These are phyloP conservation scores for Collybia nuda DNA, from an alignment of 768 basidiomycete genomes.

Conservation along the genomic window DNA sequence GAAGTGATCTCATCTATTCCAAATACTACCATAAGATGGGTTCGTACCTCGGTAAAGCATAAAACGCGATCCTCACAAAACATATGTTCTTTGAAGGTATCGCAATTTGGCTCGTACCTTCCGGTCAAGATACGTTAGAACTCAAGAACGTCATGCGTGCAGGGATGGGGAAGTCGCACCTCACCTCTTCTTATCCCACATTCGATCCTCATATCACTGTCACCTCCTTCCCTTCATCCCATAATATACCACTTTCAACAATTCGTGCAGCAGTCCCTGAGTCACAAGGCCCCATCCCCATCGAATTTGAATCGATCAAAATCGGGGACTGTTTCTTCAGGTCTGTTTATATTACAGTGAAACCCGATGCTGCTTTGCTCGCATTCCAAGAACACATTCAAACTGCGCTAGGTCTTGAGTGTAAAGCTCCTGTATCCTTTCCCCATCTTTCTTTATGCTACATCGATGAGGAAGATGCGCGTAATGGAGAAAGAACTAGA, in stretches of 20 bases:
- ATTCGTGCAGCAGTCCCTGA: slow-evolving; percentile 41
- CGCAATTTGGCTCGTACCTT: slow-evolving; percentile 73
- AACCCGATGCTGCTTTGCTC: slow-evolving; percentile 41
- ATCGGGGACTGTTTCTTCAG: slow-evolving; percentile 67
- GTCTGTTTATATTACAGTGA: slow-evolving; percentile 62
- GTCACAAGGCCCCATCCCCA: slow-evolving; percentile 30
- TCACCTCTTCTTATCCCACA: slow-evolving; percentile 47
- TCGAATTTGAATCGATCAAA: slow-evolving; percentile 53
- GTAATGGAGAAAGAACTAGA: slow-evolving; percentile 45
- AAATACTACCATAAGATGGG: background rate
- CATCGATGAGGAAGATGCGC: slow-evolving; percentile 63
- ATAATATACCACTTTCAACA: slow-evolving; percentile 23
- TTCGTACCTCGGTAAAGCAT: background rate
- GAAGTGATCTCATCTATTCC: background rate
- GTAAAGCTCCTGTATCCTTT: slow-evolving; percentile 50
- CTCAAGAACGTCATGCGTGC: slow-evolving; percentile 48
- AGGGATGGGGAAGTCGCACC: slow-evolving; percentile 22
- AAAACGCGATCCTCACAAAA: background rate
- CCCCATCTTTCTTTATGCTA: slow-evolving; percentile 79
- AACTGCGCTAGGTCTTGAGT: slow-evolving; percentile 31
- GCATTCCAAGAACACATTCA: slow-evolving; percentile 51
- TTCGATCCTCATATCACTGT: slow-evolving; percentile 78
- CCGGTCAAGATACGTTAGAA: slow-evolving; percentile 35
- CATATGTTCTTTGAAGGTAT: slow-evolving; percentile 36
- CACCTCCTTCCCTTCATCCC: slow-evolving; percentile 35